Base-by-base conservation (phyloP, 306 rosid species). In the Vachellia collinsii region DNA sequence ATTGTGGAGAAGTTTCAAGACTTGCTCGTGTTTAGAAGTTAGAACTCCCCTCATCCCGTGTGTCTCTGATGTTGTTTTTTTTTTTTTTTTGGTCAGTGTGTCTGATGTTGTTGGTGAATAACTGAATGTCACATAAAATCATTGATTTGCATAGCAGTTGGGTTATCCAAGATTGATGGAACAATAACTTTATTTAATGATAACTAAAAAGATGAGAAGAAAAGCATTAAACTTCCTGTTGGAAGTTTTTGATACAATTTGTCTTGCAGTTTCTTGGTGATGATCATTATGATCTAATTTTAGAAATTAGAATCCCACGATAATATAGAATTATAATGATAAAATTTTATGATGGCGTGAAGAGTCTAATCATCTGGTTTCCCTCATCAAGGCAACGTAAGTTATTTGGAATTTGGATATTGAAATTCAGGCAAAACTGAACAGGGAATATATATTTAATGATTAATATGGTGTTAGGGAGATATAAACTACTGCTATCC, bases 11-110 rank as follows among this genome's bases (percentile, higher is more conserved):
- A 44, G 43, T 63, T 46, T 4, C 25, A 59, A 17, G 4, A 58
- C 36, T 14, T 20, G 20, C 23, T 19, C 61, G 9, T 56, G 43
- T 75, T 46, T 81, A 10, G 56, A 70, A 67, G n/a, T 36, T 75
- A n/a, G 63, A 54, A 54, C 11, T 12, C 23, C 25, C 5, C 67
- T 61, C 19, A 5, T 12, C 67, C 67, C 6, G 10, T 8, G 39
- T 13, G 8, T 13, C 41, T 62, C 39, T 62, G 17, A 25, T 12
- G 68, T 62, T 62, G 68, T 8, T 62, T 29, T 29, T 29, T 29
- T 29, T 29, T 29, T 29, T 29, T 29, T 29, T 29, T 29, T 1
- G 34, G 34, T 2, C 34, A 29, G 39, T 13, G 8, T 13, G n/a
- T 62, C 39, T 62, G 17, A 25, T 12, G 68, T 62, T 62, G 68